Evolutionary conservation across 192 early-diverging fungal genomes (phyloP), one percentile per base, ranked within the genome.

Genomic region (Rhizoclosmatium globosum): DNA sequence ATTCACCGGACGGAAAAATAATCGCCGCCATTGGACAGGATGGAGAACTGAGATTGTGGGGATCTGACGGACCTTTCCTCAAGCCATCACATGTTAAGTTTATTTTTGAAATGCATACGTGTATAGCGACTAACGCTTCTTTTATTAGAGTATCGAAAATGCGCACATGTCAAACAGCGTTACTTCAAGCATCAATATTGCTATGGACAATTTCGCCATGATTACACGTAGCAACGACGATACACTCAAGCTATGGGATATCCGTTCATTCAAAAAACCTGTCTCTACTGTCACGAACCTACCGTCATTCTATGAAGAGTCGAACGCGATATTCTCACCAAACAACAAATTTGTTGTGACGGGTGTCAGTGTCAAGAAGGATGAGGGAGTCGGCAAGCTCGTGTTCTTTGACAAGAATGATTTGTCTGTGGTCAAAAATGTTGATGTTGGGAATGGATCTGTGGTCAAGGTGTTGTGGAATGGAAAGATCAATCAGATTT

Each of bases 211-310:
- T n/a, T 80, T 76, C 17, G 82, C 87, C 4, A 70, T 99, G 53
- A 87, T 94, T 2, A 93, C 94, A 2, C 87, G 97, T 41, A 92
- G 93, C 64, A 92, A 91, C 47, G 94, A 96, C 81, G 94, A 94
- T 69, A 93, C 93, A 3, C 91, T 99, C 39, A 97, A 97, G 86
- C 92, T 98, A 39, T 99, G 97, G 97, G 97, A 99, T 76, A 62
- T 94, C 19, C 89, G 97, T 39, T 90, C 94, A 43, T 85, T 92
- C 67, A 91, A 89, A 53, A 84, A 84, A 39, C 92, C 95, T 2
- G 74, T 98, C 9, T 80, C 87, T 0, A 80, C 82, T 19, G 86
- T 86, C 0, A 81, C 78, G 0, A 82, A 89, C 43, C 77, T 98
- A 15, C 76, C 87, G 39, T 85, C 87, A 4, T 86, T 93, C 39